phyloP scores from a whole-genome alignment of 139 green algal genomes.

The Asterochloris erici region DNA sequence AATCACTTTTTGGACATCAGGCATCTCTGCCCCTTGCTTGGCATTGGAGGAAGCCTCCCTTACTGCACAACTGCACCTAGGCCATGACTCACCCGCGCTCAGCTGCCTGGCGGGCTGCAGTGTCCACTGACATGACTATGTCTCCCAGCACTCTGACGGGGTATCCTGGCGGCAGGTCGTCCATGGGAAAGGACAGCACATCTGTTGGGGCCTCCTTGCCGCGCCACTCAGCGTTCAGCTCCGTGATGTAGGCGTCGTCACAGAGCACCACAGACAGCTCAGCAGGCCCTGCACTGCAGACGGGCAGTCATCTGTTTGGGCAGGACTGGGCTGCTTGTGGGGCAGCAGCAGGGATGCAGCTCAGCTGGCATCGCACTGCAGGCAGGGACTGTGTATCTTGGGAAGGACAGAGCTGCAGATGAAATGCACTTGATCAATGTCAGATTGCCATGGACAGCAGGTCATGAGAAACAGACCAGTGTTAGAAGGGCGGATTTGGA shows the following conservation, averaged over 20 bases:
- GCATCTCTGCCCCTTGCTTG: too few relatives aligned
- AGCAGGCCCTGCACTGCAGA: slow-evolving; percentile 22
- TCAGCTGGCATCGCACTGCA: neutral
- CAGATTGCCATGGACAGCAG: neutral
- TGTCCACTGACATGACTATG: slow-evolving; percentile 92
- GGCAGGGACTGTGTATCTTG: too few relatives aligned
- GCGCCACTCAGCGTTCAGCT: slow-evolving; percentile 79
- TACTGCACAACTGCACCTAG: too few relatives aligned
- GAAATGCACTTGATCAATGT: neutral
- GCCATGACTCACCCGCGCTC: slow-evolving; percentile 57
- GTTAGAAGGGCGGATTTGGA: neutral
- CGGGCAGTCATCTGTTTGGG: neutral
- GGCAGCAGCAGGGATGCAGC: neutral
- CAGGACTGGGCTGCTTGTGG: neutral
- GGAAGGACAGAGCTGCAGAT: neutral
- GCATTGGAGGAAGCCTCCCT: neutral
- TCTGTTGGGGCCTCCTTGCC: slow-evolving; percentile 81
- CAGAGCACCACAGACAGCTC: slow-evolving; percentile 85
- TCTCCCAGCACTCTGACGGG: slow-evolving; percentile 74
- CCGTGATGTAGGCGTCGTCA: slow-evolving; percentile 75
- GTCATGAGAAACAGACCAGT: neutral
- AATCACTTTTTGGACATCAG: too few relatives aligned
- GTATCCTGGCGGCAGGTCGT: slow-evolving; percentile 38
- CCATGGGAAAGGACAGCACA: slow-evolving; percentile 91
- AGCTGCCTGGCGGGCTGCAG: slow-evolving; percentile 74